Evolutionary conservation across 345 rosid genomes (phyloP).

Genomic region (Arabidopsis suecica): DNA sequence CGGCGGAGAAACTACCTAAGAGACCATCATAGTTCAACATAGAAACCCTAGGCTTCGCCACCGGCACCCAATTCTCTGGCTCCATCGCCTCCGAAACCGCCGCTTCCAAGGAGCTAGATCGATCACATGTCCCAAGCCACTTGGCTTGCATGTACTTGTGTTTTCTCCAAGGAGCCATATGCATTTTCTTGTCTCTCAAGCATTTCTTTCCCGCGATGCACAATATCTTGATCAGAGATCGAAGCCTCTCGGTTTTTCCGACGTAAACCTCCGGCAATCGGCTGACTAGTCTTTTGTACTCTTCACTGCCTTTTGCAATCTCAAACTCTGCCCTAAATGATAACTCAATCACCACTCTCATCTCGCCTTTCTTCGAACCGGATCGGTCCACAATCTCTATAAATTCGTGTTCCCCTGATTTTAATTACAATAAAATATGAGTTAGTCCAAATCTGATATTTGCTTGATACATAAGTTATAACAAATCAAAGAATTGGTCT

Average conservation of each 20-base stretch:
- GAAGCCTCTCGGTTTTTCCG: slow-evolving; percentile 77
- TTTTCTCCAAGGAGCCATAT: slow-evolving; percentile 93
- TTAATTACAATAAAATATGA: background rate
- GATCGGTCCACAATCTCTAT: slow-evolving; percentile 67
- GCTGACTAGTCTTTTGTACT: slow-evolving; percentile 57
- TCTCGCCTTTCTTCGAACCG: slow-evolving; percentile 55
- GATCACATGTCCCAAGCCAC: slow-evolving; percentile 71
- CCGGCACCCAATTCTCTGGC: slow-evolving; percentile 38
- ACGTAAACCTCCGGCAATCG: slow-evolving; percentile 72
- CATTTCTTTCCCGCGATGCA: slow-evolving; percentile 73
- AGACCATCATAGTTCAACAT: slow-evolving; percentile 68
- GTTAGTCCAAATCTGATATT: background rate
- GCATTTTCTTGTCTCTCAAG: slow-evolving; percentile 86
- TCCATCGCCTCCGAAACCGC: slow-evolving; percentile 42
- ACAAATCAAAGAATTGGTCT: background rate
- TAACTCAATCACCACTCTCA: slow-evolving; percentile 70
- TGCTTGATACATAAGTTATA: background rate
- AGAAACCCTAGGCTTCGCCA: slow-evolving; percentile 64
- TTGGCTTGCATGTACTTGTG: slow-evolving; percentile 88
- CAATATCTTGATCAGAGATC: slow-evolving; percentile 64
- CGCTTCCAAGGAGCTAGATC: slow-evolving; percentile 38
- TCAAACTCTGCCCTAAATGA: slow-evolving; percentile 79
- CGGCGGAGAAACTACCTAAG: slow-evolving; percentile 34
- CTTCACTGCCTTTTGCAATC: slow-evolving; percentile 74
- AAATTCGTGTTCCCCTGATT: slow-evolving; percentile 68